Base-by-base conservation (phyloP, 129 eudicot species). In the Ambrosia trifida region DNA sequence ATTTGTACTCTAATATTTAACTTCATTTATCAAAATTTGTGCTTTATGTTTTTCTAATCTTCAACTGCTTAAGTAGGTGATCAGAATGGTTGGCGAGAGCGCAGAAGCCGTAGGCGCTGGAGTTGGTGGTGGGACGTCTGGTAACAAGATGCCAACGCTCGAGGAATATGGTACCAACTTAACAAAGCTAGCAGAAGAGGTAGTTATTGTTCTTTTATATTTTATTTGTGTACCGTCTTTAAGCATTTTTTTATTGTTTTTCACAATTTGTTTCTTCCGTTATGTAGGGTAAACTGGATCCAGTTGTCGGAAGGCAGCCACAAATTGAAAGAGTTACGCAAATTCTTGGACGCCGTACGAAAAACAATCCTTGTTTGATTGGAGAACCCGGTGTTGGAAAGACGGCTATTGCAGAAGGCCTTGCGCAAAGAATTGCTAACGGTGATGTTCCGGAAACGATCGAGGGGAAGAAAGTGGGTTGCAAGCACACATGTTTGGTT, bases 341-440 rank as follows among this genome's bases (percentile, higher is more conserved):
- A 79, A 88, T 91, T 54, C 76, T 91, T 71, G 97, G 96, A 32
- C 81, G 97, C 7, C 82, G 97, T 72, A 88, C 96, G 24, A 91
- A 88, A 72, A 91, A 88, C 67, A 91, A 91, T 65, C 97, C 97
- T 7, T 91, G 97, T 45, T 95, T 90, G 63, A 88, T 90, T 63
- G 97, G 97, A 78, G 97, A 90, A 53, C 97, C 97, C 35, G 97
- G 97, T 74, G 97, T 91, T 36, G 97, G 97, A 11, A 91, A 91
- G 80, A 88, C 97, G 49, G 97, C 97, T 62, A 91, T 91, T 72
- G 96, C 97, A 7, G 97, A 91, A 72, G 97, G 97, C 60, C 96
- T 91, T 43, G 97, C 97, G 17, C 97, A 88, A 78, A 82, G 93
- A 72, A 91, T 91, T 50, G 96, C 97, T 43, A 86, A 11, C 35